Evolutionary conservation across 2,329 filamentous ascomycete species (phyloP).

Genomic region (Trematosphaeria pertusa): DNA sequence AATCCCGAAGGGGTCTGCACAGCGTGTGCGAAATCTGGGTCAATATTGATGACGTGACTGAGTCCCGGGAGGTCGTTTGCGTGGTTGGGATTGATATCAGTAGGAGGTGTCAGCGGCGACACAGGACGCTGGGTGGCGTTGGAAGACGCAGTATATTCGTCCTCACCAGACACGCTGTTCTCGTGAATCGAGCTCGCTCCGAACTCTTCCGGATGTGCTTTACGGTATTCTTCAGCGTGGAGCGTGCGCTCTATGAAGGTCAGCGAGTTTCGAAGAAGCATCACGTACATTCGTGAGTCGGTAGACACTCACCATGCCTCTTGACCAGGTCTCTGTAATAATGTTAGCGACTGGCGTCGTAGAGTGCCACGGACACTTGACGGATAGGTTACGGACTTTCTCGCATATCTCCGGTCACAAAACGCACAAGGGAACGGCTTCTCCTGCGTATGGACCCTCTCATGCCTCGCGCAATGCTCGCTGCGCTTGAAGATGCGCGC

Average conservation of each 20-base stretch:
- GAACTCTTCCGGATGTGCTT: slow-evolving; percentile 20
- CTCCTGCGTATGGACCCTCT: slow-evolving; percentile 44
- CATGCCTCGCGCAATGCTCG: slow-evolving; percentile 46
- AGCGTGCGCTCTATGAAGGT: slow-evolving; percentile 41
- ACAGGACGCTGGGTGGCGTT: background rate
- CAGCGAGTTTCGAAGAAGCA: too few species aligned
- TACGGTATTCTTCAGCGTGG: slow-evolving; percentile 34
- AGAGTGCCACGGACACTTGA: background rate
- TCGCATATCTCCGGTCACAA: slow-evolving; percentile 42
- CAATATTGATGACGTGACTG: background rate
- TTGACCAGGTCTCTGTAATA: slow-evolving; percentile 42
- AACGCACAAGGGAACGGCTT: slow-evolving; percentile 43
- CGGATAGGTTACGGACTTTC: slow-evolving; percentile 32
- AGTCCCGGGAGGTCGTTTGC: background rate
- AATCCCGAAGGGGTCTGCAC: too few species aligned
- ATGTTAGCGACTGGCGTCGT: slow-evolving; percentile 5
- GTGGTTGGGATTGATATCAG: background rate
- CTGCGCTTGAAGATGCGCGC: slow-evolving; percentile 42
- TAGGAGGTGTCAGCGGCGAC: background rate
- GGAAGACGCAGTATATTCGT: background rate
- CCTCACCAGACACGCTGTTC: slow-evolving; percentile 6
- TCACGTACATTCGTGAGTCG: too few species aligned
- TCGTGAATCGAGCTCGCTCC: slow-evolving; percentile 8
- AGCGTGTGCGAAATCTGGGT: too few species aligned
- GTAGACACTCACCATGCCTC: slow-evolving; percentile 27